Evolutionary conservation across 148 eudicot species (phyloP).

Genomic region (Fagopyrum homotropicum): DNA sequence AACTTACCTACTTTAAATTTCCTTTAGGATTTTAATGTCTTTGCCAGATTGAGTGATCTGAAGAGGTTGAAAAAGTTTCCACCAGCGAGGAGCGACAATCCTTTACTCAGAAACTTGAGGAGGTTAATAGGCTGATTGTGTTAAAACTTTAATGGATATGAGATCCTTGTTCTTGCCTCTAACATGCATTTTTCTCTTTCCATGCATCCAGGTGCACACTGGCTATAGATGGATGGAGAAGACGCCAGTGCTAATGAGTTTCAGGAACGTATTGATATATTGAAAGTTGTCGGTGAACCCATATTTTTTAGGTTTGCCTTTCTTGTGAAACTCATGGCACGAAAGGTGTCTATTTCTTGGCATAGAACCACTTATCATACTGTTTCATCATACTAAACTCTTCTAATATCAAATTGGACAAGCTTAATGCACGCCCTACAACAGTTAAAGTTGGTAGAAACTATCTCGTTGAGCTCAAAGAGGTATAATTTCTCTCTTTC

Average conservation of each 20-base stretch:
- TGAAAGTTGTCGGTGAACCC: slow-evolving; percentile 38
- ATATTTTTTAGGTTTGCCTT: slow-evolving; percentile 32
- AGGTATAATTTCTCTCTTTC: slow-evolving; percentile 32
- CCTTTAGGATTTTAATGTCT: slow-evolving; percentile 10
- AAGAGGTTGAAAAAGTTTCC: too few relatives aligned
- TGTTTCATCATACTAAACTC: too few relatives aligned
- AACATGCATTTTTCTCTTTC: slow-evolving; percentile 10
- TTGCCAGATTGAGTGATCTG: slow-evolving; percentile 44
- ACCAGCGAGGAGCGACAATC: too few relatives aligned
- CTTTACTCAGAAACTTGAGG: too few relatives aligned
- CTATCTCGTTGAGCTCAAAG: slow-evolving; percentile 58
- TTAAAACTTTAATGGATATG: too few relatives aligned
- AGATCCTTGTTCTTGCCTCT: too few relatives aligned
- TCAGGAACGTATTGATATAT: slow-evolving; percentile 61
- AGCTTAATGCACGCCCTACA: too few relatives aligned
- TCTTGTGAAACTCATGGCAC: too few relatives aligned
- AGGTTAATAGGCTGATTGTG: too few relatives aligned
- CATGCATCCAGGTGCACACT: neutral
- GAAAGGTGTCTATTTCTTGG: too few relatives aligned
- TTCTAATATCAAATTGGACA: too few relatives aligned
- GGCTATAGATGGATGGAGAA: neutral
- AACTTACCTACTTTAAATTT: neutral
- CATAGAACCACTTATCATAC: too few relatives aligned
- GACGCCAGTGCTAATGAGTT: slow-evolving; percentile 52
- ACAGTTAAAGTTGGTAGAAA: slow-evolving; percentile 20